Conservation (phyloP, 176 grass and related monocot species). For the Raddia guianensis region DNA sequence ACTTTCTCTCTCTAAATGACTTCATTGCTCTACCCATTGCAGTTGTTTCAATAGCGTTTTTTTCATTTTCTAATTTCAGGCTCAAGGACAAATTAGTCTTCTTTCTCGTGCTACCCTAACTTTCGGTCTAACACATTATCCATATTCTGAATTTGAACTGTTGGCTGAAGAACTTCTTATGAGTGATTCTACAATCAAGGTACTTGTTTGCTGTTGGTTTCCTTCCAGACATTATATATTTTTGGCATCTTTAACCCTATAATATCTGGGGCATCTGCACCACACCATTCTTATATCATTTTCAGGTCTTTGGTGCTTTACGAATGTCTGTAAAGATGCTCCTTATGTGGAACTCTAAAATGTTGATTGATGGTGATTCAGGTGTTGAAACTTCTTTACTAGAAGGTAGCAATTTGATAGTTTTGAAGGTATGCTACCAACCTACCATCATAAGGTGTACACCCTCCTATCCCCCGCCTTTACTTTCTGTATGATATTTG, state of each 20-base stretch:
- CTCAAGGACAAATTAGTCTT: slow-evolving; percentile 85
- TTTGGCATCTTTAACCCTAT: slow-evolving; percentile 26
- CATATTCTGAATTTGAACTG: slow-evolving; percentile 92
- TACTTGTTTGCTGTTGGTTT: slow-evolving; percentile 44
- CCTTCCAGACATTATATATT: slow-evolving; percentile 13
- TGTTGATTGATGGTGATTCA: slow-evolving; percentile 76
- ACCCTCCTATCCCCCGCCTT: slow-evolving; percentile 1
- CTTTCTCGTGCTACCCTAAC: slow-evolving; percentile 66
- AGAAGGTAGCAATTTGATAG: slow-evolving; percentile 98
- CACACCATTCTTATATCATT: slow-evolving; percentile 28
- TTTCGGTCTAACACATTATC: slow-evolving; percentile 91
- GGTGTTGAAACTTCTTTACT: slow-evolving; percentile 74
- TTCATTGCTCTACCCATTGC: slow-evolving; percentile 1
- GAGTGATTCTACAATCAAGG: slow-evolving; percentile 94
- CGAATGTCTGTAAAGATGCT: slow-evolving; percentile 99
- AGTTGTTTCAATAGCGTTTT: background rate
- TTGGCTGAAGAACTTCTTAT: slow-evolving; percentile 99
- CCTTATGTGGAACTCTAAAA: slow-evolving; percentile 94
- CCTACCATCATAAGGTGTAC: slow-evolving; percentile 40
- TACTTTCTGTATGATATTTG: slow-evolving; percentile 36
- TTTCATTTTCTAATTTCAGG: slow-evolving; percentile 56
- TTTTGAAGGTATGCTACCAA: slow-evolving; percentile 71
- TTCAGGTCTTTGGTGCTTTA: slow-evolving; percentile 89
- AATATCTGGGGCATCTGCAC: slow-evolving; percentile 26
- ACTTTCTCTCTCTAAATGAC: slow-evolving; percentile 34